Base-by-base conservation (phyloP, 2,329 filamentous ascomycete genomes). In the Coniella lustricola region DNA sequence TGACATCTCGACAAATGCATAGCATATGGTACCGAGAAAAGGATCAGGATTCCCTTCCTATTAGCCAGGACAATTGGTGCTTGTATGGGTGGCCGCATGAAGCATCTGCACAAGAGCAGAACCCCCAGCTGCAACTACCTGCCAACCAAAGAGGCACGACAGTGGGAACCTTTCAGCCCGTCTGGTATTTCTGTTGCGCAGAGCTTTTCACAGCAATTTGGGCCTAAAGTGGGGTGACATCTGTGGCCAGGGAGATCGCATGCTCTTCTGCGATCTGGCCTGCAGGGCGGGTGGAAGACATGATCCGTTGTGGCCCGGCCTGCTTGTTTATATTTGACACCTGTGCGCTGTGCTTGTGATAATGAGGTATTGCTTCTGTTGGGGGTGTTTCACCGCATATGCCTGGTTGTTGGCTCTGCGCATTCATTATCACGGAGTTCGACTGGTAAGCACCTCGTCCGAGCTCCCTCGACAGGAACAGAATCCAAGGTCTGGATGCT, bases 351-450 rank as follows among this genome's bases (percentile, higher is more conserved):
- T 17, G 37, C 20, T 16, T 40, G 37, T 40, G 21, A 40, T 40
- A 14, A n/a, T 40, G 12, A 22, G 21, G 35, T 31, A 18, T 20
- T 42, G 29, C 39, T 20, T 42, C 25, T 21, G 5, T 32, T 14
- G 22, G 39, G 29, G 31, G 39, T 25, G 39, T 42, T 9, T 33
- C 39, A 42, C 39, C 39, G 39, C 39, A 42, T 42, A 12, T 41
- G 39, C 39, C 9, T 16, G 12, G 39, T 22, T 31, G 31, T 42
- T 9, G 16, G 9, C 25, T 10, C n/a, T 42, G 39, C 39, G 7
- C 31, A 42, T 32, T 31, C 39, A 22, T n/a, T 14, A 22, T 22
- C 9, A 10, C n/a, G 4, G 10, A 25, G 38, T n/a, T 18, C 20
- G 17, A 39, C 18, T 22, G 37, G 35, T 12, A 13, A 13, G 16